These are phyloP conservation scores for Neurospora crassa DNA, from an alignment of 2,329 filamentous ascomycete species.

Conservation along the genomic window DNA sequence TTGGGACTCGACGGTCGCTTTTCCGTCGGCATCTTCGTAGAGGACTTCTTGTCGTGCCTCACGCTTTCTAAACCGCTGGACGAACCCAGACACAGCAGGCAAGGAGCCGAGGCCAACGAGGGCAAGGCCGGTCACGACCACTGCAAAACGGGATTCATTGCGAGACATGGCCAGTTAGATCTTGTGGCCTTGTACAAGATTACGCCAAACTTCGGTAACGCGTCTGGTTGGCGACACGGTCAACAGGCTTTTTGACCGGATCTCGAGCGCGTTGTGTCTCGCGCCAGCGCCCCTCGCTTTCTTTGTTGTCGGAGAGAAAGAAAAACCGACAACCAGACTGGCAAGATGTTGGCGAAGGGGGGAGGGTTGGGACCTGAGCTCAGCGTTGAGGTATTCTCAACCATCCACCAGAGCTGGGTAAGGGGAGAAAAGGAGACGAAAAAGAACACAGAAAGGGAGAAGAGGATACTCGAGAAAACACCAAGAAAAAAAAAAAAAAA, in stretches of 20 bases:
- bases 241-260: not conserved
- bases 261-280: not conserved
- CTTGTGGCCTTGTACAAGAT: not conserved
- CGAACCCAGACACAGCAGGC: slow-evolving; percentile 21
- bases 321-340: not conserved
- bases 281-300: not conserved
- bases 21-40: slow-evolving; percentile 63
- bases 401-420: not conserved
- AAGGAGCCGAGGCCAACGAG: slow-evolving; percentile 22
- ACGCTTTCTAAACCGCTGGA: slow-evolving; percentile 18
- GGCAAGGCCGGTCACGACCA: slow-evolving; percentile 19
- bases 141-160: slow-evolving; percentile 19
- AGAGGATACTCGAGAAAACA: not conserved
- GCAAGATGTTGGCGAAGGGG: not conserved
- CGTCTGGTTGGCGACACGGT: not conserved
- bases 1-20: slow-evolving; percentile 53
- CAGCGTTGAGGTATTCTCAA: not conserved
- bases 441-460: not conserved
- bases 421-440: not conserved
- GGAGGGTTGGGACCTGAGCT: not conserved
- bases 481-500: not conserved
- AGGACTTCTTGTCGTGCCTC: slow-evolving; percentile 28
- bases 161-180: slow-evolving; percentile 15
- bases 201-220: not conserved
- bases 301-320: not conserved